Conservation (phyloP, 2,329 filamentous ascomycete genomes). For the Alternaria angustiovoidea region DNA sequence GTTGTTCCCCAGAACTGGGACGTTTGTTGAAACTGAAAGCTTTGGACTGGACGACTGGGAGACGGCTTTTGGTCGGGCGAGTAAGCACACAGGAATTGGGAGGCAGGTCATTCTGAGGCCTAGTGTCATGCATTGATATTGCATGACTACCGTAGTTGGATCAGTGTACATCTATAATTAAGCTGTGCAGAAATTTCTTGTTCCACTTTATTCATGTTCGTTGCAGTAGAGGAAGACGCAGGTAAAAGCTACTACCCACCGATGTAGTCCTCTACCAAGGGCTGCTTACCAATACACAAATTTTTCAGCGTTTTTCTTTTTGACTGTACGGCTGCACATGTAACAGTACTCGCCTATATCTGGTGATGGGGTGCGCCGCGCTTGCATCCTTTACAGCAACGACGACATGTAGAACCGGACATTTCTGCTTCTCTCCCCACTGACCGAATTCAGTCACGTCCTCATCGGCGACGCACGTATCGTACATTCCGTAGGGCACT, state of each 20-base stretch:
- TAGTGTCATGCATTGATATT: not conserved
- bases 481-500: not conserved
- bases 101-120: not conserved
- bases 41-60: too few species aligned
- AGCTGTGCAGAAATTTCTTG: not conserved
- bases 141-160: not conserved
- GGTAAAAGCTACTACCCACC: not conserved
- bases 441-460: not conserved
- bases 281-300: not conserved
- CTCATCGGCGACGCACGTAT: accelerated
- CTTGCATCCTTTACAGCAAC: not conserved
- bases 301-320: not conserved
- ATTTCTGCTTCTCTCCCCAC: not conserved
- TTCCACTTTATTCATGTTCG: not conserved
- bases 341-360: not conserved
- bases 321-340: not conserved
- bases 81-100: too few species aligned
- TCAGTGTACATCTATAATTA: accelerated
- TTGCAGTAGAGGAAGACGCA: not conserved
- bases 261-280: not conserved
- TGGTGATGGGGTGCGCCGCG: not conserved
- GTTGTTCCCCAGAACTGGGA: too few species aligned
- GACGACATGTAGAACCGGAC: not conserved
- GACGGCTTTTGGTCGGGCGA: too few species aligned
- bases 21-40: too few species aligned